phyloP scores from a whole-genome alignment of 805 yeast species.

The Monosporozyma unispora region DNA sequence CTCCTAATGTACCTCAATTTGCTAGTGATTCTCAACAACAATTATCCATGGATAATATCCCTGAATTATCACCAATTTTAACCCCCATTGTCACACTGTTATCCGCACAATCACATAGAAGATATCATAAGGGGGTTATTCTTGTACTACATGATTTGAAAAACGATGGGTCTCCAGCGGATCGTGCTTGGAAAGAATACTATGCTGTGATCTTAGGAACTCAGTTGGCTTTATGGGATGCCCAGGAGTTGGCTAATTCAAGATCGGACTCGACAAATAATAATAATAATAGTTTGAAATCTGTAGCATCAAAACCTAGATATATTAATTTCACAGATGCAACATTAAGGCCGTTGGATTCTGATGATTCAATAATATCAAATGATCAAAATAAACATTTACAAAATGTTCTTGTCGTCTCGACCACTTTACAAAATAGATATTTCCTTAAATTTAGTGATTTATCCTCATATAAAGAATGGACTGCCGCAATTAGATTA shows the following conservation, averaged over 20 bases:
- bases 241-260: slow-evolving; percentile 45
- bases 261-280: slow-evolving; percentile 28
- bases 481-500: slow-evolving; percentile 79
- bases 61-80: slow-evolving; percentile 32
- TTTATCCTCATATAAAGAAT: slow-evolving; percentile 52
- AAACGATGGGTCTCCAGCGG: slow-evolving; percentile 80
- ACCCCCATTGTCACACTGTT: slow-evolving; percentile 65
- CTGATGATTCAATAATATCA: slow-evolving; percentile 55
- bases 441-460: slow-evolving; percentile 71
- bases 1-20: slow-evolving; percentile 6
- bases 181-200: slow-evolving; percentile 83
- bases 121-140: slow-evolving; percentile 67
- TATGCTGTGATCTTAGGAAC: slow-evolving; percentile 86
- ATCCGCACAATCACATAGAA: slow-evolving; percentile 64
- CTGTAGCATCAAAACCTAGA: slow-evolving; percentile 60
- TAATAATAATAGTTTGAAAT: slow-evolving; percentile 31
- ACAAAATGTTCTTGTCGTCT: slow-evolving; percentile 73
- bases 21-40: neutral
- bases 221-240: slow-evolving; percentile 89
- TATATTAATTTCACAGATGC: slow-evolving; percentile 90
- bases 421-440: slow-evolving; percentile 86
- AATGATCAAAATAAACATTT: slow-evolving; percentile 30
- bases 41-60: slow-evolving; percentile 1
- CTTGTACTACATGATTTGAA: slow-evolving; percentile 65
- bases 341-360: slow-evolving; percentile 60